phyloP scores from a whole-genome alignment of 805 yeast genomes.

The Candida sphagnicola region DNA sequence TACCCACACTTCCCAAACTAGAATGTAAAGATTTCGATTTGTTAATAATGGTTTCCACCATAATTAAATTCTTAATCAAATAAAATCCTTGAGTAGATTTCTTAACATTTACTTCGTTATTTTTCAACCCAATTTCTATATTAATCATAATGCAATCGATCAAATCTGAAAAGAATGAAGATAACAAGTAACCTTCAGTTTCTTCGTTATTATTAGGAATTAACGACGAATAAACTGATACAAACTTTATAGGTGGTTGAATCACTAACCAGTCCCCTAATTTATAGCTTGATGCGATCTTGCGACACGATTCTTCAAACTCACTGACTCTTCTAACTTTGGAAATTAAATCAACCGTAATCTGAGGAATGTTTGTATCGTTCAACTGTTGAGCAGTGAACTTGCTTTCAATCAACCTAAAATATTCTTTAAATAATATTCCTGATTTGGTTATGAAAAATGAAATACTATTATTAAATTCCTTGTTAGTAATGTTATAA shows the following conservation, averaged over 20 bases:
- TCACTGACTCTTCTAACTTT: conserved; percentile 63
- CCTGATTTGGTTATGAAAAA: conserved; percentile 19
- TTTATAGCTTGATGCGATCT: conserved; percentile 47
- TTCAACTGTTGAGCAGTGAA: conserved; percentile 18
- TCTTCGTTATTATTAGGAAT: conserved; percentile 34
- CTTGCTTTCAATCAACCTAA: conserved; percentile 51
- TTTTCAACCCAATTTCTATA: conserved; percentile 57
- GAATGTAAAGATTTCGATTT: conserved; percentile 50
- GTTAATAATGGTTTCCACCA: conserved; percentile 70
- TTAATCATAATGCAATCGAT: conserved; percentile 68
- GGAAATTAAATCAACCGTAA: conserved; percentile 69
- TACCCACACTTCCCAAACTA: conserved; percentile 57
- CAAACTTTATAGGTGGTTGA: conserved; percentile 48
- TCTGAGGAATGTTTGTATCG: conserved; percentile 69
- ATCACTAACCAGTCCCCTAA: conserved; percentile 70
- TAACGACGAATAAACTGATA: conserved; percentile 46
- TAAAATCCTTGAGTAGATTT: conserved; percentile 63
- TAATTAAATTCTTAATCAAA: conserved; percentile 63
- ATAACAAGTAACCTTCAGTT: conserved; percentile 48
- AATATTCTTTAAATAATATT: conserved; percentile 50
- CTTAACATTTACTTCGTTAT: conserved; percentile 18
- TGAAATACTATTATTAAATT: conserved; percentile 12
- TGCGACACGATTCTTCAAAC: conserved; percentile 48
- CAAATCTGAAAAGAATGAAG: conserved; percentile 71
- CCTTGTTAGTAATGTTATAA: conserved; percentile 1